Conservation (phyloP, 2,329 filamentous ascomycete genomes). For the Hortaea werneckii region DNA sequence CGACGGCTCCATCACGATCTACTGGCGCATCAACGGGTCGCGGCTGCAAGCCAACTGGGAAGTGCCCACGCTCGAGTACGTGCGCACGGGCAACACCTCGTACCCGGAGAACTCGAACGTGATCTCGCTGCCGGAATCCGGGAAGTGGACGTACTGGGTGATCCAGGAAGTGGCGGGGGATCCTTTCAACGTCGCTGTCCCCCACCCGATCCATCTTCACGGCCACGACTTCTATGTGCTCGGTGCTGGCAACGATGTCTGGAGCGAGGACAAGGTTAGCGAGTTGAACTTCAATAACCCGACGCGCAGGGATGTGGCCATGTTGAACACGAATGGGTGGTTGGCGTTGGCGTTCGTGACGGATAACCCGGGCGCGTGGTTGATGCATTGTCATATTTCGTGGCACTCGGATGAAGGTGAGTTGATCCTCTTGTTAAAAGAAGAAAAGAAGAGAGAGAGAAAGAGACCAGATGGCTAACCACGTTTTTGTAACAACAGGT, state of each 20-base stretch:
- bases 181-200: conserved; percentile 20
- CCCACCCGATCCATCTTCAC: conserved; percentile 25
- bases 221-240: conserved; percentile 24
- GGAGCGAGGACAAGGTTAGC: conserved; percentile 12
- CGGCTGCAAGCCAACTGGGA: conserved; percentile 35
- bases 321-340: conserved; percentile 29
- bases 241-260: conserved; percentile 17
- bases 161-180: conserved; percentile 21
- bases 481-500: no score
- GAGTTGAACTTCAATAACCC: conserved; percentile 28
- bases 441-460: no score
- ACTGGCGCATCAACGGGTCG: conserved; percentile 35
- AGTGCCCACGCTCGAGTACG: conserved; percentile 35
- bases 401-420: conserved; percentile 2
- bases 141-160: conserved; percentile 26
- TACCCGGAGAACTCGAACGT: conserved; percentile 28
- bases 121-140: conserved; percentile 19
- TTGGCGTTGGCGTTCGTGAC: conserved; percentile 32
- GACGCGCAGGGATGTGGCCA: conserved; percentile 30
- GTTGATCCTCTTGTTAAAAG: not conserved
- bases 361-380: conserved; percentile 35
- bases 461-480: no score
- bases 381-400: conserved; percentile 33
- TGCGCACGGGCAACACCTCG: conserved; percentile 28
- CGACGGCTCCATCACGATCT: conserved; percentile 21